Conservation (phyloP, 164 flowering plant species). For the Kingdonia uniflora region DNA sequence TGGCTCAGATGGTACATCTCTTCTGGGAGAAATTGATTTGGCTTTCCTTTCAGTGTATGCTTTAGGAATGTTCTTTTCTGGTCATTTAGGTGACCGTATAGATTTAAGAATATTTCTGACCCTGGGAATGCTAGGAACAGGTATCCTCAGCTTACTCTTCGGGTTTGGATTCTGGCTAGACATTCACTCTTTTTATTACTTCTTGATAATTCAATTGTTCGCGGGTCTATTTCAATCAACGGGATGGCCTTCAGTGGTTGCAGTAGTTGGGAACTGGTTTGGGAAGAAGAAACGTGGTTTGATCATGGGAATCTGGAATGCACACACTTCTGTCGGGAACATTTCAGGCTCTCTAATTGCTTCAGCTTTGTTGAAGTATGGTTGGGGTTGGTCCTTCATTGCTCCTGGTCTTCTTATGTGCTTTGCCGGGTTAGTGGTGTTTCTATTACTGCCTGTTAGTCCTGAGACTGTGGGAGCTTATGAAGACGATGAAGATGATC, state of each 20-base stretch:
- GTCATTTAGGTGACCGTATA: slow-evolving; percentile 79
- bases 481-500: slow-evolving; percentile 31
- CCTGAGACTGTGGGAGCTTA: slow-evolving; percentile 59
- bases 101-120: slow-evolving; percentile 66
- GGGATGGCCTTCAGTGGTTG: slow-evolving; percentile 98
- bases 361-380: slow-evolving; percentile 56
- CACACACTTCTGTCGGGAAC: slow-evolving; percentile 91
- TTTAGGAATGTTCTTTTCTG: slow-evolving; percentile 73
- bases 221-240: slow-evolving; percentile 89
- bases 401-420: slow-evolving; percentile 64
- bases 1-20: slow-evolving; percentile 58
- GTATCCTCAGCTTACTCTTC: slow-evolving; percentile 64
- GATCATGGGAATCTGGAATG: slow-evolving; percentile 96
- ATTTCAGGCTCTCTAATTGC: slow-evolving; percentile 79
- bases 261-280: slow-evolving; percentile 94
- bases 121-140: slow-evolving; percentile 84
- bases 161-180: slow-evolving; percentile 81
- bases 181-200: slow-evolving; percentile 64
- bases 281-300: slow-evolving; percentile 85
- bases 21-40: slow-evolving; percentile 74
- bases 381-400: slow-evolving; percentile 97
- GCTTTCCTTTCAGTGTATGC: slow-evolving; percentile 75
- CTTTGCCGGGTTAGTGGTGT: slow-evolving; percentile 45
- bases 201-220: slow-evolving; percentile 56
- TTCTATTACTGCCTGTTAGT: slow-evolving; percentile 60